Evolutionary conservation across 768 basidiomycete species (phyloP).

Genomic region (Infundibulicybe gibba): DNA sequence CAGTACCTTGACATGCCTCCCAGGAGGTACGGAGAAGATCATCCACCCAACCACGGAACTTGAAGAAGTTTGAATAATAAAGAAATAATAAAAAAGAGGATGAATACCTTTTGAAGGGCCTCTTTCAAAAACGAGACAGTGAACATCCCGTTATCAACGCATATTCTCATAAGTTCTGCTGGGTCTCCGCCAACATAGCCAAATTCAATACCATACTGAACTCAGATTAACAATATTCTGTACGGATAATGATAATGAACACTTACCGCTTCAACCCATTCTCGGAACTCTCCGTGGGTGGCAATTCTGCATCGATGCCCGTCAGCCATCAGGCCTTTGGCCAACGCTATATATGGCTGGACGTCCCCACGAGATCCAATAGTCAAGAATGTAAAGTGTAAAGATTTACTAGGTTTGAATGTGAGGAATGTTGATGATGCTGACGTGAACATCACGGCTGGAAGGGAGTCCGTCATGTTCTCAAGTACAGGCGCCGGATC

Average conservation of each 20-base stretch:
- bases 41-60: constrained; percentile 98
- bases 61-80: constrained; percentile 9
- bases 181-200: constrained; percentile 95
- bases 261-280: constrained; percentile 93
- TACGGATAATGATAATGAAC: background rate
- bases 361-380: constrained; percentile 97
- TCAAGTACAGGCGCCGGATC: constrained; percentile 49
- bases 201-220: constrained; percentile 93
- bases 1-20: constrained; percentile 94
- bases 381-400: constrained; percentile 92
- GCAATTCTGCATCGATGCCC: constrained; percentile 91
- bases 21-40: constrained; percentile 93
- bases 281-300: constrained; percentile 91
- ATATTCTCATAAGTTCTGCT: constrained; percentile 96
- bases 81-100: constrained; percentile 1
- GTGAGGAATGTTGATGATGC: constrained; percentile 95
- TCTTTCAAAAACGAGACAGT: constrained; percentile 95
- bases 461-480: constrained; percentile 63
- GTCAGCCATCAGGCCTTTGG: constrained; percentile 86
- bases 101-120: constrained; percentile 70
- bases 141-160: constrained; percentile 97
- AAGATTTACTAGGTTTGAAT: constrained; percentile 83
- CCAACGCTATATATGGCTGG: constrained; percentile 95
- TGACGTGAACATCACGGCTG: constrained; percentile 95
- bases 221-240: constrained; percentile 4